phyloP scores from a whole-genome alignment of 306 rosid genomes.

The Gastrolobium villosum region DNA sequence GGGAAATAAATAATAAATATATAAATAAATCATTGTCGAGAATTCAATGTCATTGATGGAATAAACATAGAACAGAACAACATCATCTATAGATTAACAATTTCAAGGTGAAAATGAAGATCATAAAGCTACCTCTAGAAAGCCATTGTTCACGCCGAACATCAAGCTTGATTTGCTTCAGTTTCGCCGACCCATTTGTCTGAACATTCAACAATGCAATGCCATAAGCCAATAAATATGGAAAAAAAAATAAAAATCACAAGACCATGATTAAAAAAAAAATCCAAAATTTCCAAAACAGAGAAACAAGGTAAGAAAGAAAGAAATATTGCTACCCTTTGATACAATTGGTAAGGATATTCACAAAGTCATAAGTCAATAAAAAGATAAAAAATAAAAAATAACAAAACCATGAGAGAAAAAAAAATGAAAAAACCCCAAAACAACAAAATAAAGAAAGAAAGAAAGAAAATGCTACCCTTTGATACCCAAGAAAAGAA shows the following conservation, averaged over 20 bases:
- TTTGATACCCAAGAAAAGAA: conserved; percentile 24
- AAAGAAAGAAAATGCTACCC: not conserved
- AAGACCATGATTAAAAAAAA: conserved; percentile 5
- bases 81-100: conserved; percentile 1
- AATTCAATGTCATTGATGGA: not conserved
- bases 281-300: conserved; percentile 19
- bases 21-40: not conserved
- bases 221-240: not conserved
- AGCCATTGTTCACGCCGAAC: conserved; percentile 82
- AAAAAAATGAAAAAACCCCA: not conserved
- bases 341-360: conserved; percentile 43
- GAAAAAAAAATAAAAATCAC: not conserved
- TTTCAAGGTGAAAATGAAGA: conserved; percentile 5
- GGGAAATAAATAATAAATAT: not conserved
- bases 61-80: conserved; percentile 13
- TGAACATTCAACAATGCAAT: conserved; percentile 37
- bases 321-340: conserved; percentile 14
- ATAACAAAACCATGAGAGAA: not conserved
- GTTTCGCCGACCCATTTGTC: conserved; percentile 64
- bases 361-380: not conserved
- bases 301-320: not conserved
- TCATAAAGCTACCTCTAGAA: conserved; percentile 58
- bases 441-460: not conserved
- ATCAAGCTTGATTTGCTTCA: conserved; percentile 79
- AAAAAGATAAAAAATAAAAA: not conserved